Base-by-base conservation (phyloP, 2,329 filamentous ascomycete species). In the Thielaviopsis musarum region DNA sequence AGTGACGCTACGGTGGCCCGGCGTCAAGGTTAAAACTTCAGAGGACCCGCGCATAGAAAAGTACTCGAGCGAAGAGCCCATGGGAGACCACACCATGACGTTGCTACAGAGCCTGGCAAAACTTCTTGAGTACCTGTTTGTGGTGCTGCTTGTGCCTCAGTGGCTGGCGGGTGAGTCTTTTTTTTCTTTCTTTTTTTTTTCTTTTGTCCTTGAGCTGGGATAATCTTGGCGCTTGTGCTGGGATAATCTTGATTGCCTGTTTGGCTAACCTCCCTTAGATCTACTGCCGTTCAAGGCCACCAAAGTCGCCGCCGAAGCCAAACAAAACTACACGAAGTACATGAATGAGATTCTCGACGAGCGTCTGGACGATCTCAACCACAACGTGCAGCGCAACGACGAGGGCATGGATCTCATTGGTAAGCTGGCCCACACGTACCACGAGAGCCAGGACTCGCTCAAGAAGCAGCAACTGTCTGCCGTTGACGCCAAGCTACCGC, bases 281-380 rank as follows among this genome's bases (percentile, higher is more conserved):
- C 62, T 70, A 13, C 67, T 79, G 7, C 81, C 82, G 0, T 73
- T 79, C 64, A 72, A 79, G 62, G 68, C 70, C 15, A 72, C 80
- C 41, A 77, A 75, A 59, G 68, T 72, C 19, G 78, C 83, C 0
- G 72, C 76, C 24, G 70, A 76, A 58, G 78, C 83, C 2, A 77
- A 80, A 58, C 67, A 70, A 4, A 84, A 89, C 69, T 88, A 84
- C 73, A 72, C 77, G 38, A 75, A 78, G 62, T 89, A 89, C 69
- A 83, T 88, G 79, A 73, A 79, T 53, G 83, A 88, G 65, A 77
- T 89, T 52, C 77, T 87, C 60, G 72, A 79, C 30, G 75, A 79
- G 64, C 88, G 87, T 70, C 68, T 73, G 5, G 71, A 74, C 24
- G 71, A 74, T 56, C 68, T 72, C 24, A 66, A 66, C 30, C 65